Conservation (phyloP, 2,329 filamentous ascomycete species). For the Cadophora luteo-olivacea region DNA sequence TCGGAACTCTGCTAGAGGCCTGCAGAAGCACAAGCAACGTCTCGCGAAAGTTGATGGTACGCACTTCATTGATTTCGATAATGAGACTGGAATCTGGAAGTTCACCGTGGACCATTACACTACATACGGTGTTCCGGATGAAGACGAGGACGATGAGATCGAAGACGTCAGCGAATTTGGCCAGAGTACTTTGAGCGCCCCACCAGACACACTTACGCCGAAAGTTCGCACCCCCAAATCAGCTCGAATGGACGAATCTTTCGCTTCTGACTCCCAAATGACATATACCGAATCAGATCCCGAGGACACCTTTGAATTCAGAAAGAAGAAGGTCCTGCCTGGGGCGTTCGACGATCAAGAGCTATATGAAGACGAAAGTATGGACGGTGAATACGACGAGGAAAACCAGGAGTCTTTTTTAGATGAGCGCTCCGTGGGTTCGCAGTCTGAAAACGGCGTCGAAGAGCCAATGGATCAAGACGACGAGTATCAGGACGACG, state of each 20-base stretch:
- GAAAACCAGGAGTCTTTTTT: slow-evolving; percentile 79
- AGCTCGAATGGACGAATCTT: slow-evolving; percentile 40
- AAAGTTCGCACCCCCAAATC: slow-evolving; percentile 37
- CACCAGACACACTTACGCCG: slow-evolving; percentile 51
- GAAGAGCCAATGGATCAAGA: slow-evolving; percentile 66
- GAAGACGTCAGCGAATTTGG: slow-evolving; percentile 56
- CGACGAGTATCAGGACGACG: slow-evolving; percentile 71
- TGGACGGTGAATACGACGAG: slow-evolving; percentile 50
- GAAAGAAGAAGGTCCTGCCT: slow-evolving; percentile 61
- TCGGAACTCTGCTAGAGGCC: slow-evolving; percentile 64
- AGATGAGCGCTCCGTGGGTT: slow-evolving; percentile 89
- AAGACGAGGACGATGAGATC: slow-evolving; percentile 73
- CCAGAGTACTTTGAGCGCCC: slow-evolving; percentile 57
- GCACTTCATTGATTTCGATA: slow-evolving; percentile 80
- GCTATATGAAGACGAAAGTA: slow-evolving; percentile 60
- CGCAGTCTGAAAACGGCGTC: slow-evolving; percentile 62
- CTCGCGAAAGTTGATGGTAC: slow-evolving; percentile 82
- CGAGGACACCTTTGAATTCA: slow-evolving; percentile 46
- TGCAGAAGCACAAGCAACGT: slow-evolving; percentile 82
- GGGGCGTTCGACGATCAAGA: slow-evolving; percentile 78
- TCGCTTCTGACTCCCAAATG: slow-evolving; percentile 48
- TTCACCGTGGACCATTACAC: slow-evolving; percentile 98
- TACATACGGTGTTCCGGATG: slow-evolving; percentile 83
- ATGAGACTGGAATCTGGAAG: slow-evolving; percentile 82
- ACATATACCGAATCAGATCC: slow-evolving; percentile 44